A percentile compares a stretch with the other conserved stretches of the same genome.
Evolutionary conservation across 805 yeast genomes (phyloP).

Genomic region (Yarrowia porcina): DNA sequence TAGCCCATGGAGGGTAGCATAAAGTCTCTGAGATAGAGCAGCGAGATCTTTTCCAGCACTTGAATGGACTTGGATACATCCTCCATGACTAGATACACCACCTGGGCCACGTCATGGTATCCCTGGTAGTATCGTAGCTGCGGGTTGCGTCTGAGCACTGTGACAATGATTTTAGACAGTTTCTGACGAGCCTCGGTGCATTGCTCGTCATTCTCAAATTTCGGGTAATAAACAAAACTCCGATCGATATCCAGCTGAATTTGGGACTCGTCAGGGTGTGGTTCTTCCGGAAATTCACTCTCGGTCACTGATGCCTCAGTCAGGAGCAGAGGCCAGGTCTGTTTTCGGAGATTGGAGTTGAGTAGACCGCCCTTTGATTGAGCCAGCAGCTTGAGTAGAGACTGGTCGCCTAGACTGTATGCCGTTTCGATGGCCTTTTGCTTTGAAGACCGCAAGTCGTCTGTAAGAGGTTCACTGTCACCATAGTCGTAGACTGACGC

Average conservation of each 20-base stretch:
- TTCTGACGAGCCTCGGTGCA: slow-evolving; percentile 41
- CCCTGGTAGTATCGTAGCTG: slow-evolving; percentile 83
- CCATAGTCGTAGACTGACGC: slow-evolving; percentile 42
- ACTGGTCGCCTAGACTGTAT: slow-evolving; percentile 35
- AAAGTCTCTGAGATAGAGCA: slow-evolving; percentile 72
- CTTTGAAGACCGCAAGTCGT: slow-evolving; percentile 39
- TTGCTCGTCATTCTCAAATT: slow-evolving; percentile 37
- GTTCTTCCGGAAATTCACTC: neutral
- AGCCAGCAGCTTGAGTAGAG: slow-evolving; percentile 36
- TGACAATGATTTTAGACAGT: slow-evolving; percentile 47
- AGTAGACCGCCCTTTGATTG: slow-evolving; percentile 17
- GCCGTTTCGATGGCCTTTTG: slow-evolving; percentile 43
- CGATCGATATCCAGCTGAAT: slow-evolving; percentile 74
- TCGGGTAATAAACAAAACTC: slow-evolving; percentile 51
- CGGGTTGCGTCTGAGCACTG: slow-evolving; percentile 60
- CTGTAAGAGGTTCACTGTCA: slow-evolving; percentile 44
- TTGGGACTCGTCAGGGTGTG: slow-evolving; percentile 73
- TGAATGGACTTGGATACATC: slow-evolving; percentile 34
- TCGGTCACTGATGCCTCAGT: neutral
- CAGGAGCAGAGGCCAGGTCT: neutral
- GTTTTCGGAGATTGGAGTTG: neutral
- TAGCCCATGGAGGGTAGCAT: slow-evolving; percentile 70
- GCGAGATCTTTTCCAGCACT: slow-evolving; percentile 54
- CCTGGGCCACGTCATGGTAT: slow-evolving; percentile 78
- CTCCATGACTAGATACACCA: slow-evolving; percentile 55